A percentile compares a stretch with the other conserved stretches of the same genome.
phyloP scores from a whole-genome alignment of 106 monocot species.

The Platanthera zijinensis region DNA sequence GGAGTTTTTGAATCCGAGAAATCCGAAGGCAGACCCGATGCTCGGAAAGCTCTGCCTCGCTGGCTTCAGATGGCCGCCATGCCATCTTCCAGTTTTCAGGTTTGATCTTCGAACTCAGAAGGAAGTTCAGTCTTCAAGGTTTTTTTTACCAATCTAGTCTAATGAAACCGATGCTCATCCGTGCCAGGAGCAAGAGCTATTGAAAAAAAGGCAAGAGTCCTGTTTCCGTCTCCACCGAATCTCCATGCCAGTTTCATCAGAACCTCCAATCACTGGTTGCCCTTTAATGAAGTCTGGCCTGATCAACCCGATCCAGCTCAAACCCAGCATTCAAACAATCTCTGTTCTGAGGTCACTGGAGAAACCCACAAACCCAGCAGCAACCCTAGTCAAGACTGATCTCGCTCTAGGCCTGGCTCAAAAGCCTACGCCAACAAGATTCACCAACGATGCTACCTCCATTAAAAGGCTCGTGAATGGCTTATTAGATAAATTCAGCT shows the following conservation, averaged over 20 bases:
- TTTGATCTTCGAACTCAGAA: constrained; percentile 6
- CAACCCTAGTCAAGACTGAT: constrained; percentile 54
- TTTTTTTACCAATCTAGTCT: not conserved
- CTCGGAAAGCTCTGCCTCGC: constrained; percentile 34
- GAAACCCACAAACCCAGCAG: constrained; percentile 22
- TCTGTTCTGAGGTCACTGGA: not conserved
- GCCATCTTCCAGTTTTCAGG: constrained; percentile 27
- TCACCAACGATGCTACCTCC: constrained; percentile 37
- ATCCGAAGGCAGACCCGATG: constrained; percentile 20
- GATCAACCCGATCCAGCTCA: not conserved
- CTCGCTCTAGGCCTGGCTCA: constrained; percentile 29
- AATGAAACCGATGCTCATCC: constrained; percentile 2
- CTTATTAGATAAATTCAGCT: constrained; percentile 58
- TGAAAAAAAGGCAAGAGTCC: constrained; percentile 40
- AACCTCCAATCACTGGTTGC: not conserved
- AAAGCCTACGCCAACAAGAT: not conserved
- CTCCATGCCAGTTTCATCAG: not conserved
- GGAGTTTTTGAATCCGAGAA: constrained; percentile 44
- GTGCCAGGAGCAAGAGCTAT: constrained; percentile 47
- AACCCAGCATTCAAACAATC: constrained; percentile 10
- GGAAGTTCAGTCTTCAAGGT: not conserved
- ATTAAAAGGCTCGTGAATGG: constrained; percentile 70
- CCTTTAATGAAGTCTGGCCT: constrained; percentile 6
- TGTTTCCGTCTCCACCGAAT: constrained; percentile 31
- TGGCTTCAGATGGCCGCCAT: constrained; percentile 61